A percentile compares a stretch with the other conserved stretches of the same genome.
phyloP scores from a whole-genome alignment of 2,329 filamentous ascomycete species.

The Ramularia collo-cygni region DNA sequence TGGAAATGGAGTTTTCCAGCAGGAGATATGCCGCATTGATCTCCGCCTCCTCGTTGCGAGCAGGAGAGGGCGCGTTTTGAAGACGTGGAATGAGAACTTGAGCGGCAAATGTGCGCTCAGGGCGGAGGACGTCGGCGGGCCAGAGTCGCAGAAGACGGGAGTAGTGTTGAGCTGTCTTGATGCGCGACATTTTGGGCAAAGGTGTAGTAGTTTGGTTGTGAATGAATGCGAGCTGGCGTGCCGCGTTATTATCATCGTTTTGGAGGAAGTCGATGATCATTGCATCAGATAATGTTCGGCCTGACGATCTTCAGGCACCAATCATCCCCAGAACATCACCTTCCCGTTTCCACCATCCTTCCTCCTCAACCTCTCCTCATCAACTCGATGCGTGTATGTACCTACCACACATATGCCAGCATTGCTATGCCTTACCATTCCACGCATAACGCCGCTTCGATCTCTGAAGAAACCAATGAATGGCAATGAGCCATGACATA shows the following conservation, averaged over 20 bases:
- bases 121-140: conserved; percentile 46
- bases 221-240: neutral
- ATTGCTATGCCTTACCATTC: no score
- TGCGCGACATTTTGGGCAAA: neutral
- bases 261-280: neutral
- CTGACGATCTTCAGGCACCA: conserved; percentile 2
- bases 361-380: no score
- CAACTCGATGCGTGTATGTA: no score
- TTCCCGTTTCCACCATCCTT: no score
- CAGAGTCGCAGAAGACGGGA: conserved; percentile 43
- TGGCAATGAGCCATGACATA: no score
- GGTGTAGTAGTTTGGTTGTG: neutral
- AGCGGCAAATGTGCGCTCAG: conserved; percentile 40
- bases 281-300: conserved; percentile 1
- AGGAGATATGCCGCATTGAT: conserved; percentile 55
- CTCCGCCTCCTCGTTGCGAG: conserved; percentile 36
- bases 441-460: no score
- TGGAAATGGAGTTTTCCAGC: conserved; percentile 52
- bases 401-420: no score
- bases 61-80: conserved; percentile 24
- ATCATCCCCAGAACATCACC: no score
- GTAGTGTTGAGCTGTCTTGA: conserved; percentile 40
- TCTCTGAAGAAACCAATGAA: no score
- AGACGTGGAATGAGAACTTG: conserved; percentile 39
- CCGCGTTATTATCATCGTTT: conserved; percentile 20